A percentile compares a stretch with the other conserved stretches of the same genome.
Conservation (phyloP, 2,329 filamentous ascomycete genomes). For the Pseudonectria buxi region DNA sequence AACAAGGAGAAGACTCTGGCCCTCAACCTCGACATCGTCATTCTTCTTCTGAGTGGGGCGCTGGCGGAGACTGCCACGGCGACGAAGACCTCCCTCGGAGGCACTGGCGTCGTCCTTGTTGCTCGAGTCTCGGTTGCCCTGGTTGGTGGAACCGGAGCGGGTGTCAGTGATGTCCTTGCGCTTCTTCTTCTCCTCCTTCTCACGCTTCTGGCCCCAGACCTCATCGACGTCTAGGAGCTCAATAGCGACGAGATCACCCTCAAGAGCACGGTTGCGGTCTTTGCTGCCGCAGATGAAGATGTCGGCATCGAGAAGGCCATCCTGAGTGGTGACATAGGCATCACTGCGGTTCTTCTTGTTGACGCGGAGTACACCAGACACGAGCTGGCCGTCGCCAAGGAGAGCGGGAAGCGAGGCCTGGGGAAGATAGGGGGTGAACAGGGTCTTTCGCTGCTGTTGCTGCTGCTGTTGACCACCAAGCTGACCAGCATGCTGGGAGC, state of each 20-base stretch:
- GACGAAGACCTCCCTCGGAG: conserved; percentile 77
- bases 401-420: conserved; percentile 90
- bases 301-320: conserved; percentile 83
- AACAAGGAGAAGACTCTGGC: conserved; percentile 90
- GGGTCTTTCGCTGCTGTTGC: conserved; percentile 91
- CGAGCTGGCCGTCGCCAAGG: conserved; percentile 84
- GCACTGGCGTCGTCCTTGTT: conserved; percentile 57
- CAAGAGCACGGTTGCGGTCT: conserved; percentile 91
- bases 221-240: conserved; percentile 97
- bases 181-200: conserved; percentile 99
- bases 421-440: conserved; percentile 95
- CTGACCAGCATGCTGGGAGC: conserved; percentile 66
- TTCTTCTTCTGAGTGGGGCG: conserved; percentile 99
- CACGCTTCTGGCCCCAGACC: conserved; percentile 96
- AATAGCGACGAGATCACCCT: conserved; percentile 91
- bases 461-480: conserved; percentile 63
- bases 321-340: conserved; percentile 90
- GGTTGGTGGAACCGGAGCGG: conserved; percentile 67
- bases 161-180: conserved; percentile 97
- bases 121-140: conserved; percentile 56
- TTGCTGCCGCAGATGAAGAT: conserved; percentile 99
- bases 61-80: conserved; percentile 91
- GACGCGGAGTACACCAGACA: conserved; percentile 91
- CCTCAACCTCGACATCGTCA: conserved; percentile 97
- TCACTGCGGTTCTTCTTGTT: conserved; percentile 99